A percentile compares a stretch with the other conserved stretches of the same genome.
Conservation (phyloP, 2,329 filamentous ascomycete species). For the Penicillium sp. region DNA sequence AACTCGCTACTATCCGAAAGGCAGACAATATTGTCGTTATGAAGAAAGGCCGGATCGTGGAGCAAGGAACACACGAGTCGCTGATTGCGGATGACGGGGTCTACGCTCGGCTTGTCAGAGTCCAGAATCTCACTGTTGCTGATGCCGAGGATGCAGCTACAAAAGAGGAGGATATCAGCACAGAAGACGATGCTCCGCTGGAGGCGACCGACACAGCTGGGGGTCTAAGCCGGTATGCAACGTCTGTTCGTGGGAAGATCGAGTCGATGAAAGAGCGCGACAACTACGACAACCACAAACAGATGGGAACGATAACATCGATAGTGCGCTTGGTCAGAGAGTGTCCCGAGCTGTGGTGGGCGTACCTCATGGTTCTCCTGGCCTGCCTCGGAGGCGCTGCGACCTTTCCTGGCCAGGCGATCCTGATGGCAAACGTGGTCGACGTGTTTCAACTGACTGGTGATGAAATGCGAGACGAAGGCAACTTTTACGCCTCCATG, state of each 20-base stretch:
- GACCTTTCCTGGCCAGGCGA: slow-evolving; percentile 75
- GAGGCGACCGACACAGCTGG: neutral
- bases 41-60: slow-evolving; percentile 78
- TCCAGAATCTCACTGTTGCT: slow-evolving; percentile 74
- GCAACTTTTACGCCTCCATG: slow-evolving; percentile 88
- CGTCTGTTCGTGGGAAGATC: slow-evolving; percentile 7
- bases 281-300: slow-evolving; percentile 14
- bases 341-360: slow-evolving; percentile 10
- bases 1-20: slow-evolving; percentile 89
- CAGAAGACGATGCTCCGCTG: neutral
- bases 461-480: slow-evolving; percentile 67
- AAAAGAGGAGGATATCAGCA: slow-evolving; percentile 14
- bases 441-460: slow-evolving; percentile 68
- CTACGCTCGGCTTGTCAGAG: slow-evolving; percentile 84
- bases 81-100: slow-evolving; percentile 72
- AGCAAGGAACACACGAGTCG: slow-evolving; percentile 86
- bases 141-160: slow-evolving; percentile 33
- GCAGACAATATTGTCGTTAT: slow-evolving; percentile 98
- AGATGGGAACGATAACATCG: neutral
- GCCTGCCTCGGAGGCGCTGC: slow-evolving; percentile 66
- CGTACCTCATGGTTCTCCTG: slow-evolving; percentile 6
- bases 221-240: slow-evolving; percentile 1
- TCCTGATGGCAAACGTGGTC: slow-evolving; percentile 91
- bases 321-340: slow-evolving; percentile 4
- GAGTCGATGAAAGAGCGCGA: slow-evolving; percentile 14